Evolutionary conservation across 2,329 filamentous ascomycete species (phyloP).

Genomic region (Dothistroma septosporum): DNA sequence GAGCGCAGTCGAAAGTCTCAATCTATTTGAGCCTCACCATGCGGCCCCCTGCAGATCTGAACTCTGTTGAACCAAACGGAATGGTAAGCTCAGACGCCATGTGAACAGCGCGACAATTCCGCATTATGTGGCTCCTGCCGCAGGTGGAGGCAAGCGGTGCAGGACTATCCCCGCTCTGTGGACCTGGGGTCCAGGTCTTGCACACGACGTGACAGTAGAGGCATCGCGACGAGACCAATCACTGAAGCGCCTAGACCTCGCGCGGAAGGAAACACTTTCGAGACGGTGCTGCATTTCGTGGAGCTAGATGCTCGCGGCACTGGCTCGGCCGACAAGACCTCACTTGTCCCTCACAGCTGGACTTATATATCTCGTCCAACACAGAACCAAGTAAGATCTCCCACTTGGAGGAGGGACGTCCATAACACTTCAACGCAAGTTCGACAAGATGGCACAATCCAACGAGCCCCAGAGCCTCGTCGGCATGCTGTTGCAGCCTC

Average conservation of each 20-base stretch:
- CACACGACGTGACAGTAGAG: background rate
- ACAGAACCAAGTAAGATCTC: background rate
- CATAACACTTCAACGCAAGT: background rate
- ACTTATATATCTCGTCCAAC: background rate
- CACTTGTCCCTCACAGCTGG: background rate
- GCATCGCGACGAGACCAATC: constrained; percentile 11
- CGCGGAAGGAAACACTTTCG: constrained; percentile 11
- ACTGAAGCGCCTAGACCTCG: constrained; percentile 13
- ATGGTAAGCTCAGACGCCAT: background rate
- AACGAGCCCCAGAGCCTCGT: constrained; percentile 27
- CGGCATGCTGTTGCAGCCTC: constrained; percentile 34
- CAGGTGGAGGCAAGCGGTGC: background rate
- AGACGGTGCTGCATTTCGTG: background rate
- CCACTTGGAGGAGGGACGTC: background rate
- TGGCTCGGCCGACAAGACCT: background rate
- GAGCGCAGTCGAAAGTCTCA: background rate
- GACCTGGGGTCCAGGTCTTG: constrained; percentile 2
- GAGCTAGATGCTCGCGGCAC: background rate
- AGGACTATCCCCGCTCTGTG: constrained; percentile 3
- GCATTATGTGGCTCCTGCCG: background rate
- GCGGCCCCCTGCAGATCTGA: background rate
- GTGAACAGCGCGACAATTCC: constrained; percentile 2
- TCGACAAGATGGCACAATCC: constrained; percentile 25
- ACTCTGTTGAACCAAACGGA: background rate
- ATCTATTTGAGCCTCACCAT: background rate